Evolutionary conservation across 306 rosid genomes (phyloP).

Genomic region (Citrullus mucosospermus): DNA sequence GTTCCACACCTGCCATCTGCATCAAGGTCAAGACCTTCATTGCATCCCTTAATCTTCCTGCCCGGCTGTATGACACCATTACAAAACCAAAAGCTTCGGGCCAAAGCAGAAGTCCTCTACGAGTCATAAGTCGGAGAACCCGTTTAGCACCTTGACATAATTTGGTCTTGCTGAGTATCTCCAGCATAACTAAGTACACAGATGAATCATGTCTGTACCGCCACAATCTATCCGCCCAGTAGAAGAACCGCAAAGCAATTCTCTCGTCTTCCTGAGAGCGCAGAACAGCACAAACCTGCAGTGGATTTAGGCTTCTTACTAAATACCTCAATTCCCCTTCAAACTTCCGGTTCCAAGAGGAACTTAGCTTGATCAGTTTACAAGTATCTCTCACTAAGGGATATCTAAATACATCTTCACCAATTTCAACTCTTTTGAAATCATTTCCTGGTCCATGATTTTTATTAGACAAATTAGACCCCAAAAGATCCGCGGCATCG

Average conservation of each 20-base stretch:
- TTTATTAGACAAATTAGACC: constrained; percentile 17
- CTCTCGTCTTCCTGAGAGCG: constrained; percentile 61
- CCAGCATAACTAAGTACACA: constrained; percentile 59
- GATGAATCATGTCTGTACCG: constrained; percentile 43
- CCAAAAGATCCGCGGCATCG: constrained; percentile 27
- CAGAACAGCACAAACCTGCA: constrained; percentile 70
- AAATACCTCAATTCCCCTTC: constrained; percentile 55
- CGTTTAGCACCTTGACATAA: constrained; percentile 76
- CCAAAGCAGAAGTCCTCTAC: constrained; percentile 33
- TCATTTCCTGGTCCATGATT: constrained; percentile 10
- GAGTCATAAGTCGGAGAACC: constrained; percentile 59
- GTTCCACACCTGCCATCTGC: constrained; percentile 85
- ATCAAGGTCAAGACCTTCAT: constrained; percentile 61
- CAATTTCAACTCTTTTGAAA: constrained; percentile 32
- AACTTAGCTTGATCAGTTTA: constrained; percentile 47
- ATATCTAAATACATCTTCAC: constrained; percentile 47
- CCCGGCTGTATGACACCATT: constrained; percentile 75
- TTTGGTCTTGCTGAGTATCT: constrained; percentile 70
- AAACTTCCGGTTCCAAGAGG: constrained; percentile 58
- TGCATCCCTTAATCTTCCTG: constrained; percentile 59
- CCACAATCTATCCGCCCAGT: constrained; percentile 91
- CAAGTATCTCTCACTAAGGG: constrained; percentile 62
- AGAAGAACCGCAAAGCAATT: constrained; percentile 60
- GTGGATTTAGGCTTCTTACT: constrained; percentile 65
- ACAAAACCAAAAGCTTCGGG: constrained; percentile 68